phyloP scores from a whole-genome alignment of 176 grass and related monocot species.

The Aegilops umbellulata region DNA sequence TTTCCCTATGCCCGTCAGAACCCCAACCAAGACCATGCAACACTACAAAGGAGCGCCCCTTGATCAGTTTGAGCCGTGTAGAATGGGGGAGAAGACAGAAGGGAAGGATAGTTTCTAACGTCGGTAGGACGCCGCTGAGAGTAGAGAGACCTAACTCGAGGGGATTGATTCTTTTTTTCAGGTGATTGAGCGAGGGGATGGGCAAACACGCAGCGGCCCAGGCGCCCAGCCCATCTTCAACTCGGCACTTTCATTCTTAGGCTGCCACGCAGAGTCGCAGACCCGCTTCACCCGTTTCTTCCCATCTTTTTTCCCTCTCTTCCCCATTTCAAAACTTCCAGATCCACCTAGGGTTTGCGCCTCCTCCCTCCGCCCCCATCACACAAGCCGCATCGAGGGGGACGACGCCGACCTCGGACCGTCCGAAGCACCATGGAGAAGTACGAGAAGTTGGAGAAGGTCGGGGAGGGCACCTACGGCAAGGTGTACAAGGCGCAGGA shows the following conservation, averaged over 20 bases:
- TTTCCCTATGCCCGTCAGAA: too few relatives aligned
- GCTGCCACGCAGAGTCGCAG: too few relatives aligned
- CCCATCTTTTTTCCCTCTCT: conserved; percentile 20
- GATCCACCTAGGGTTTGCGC: conserved; percentile 13
- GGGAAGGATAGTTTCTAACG: too few relatives aligned
- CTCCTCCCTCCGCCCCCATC: neutral
- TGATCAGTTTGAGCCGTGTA: too few relatives aligned
- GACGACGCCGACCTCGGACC: neutral
- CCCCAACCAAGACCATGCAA: too few relatives aligned
- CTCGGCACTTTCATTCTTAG: neutral
- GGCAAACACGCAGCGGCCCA: neutral
- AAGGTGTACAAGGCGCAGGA: conserved; percentile 63
- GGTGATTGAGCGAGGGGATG: too few relatives aligned
- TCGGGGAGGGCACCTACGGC: conserved; percentile 46
- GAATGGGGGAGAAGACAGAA: too few relatives aligned
- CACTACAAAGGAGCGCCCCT: too few relatives aligned
- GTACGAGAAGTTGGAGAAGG: conserved; percentile 99
- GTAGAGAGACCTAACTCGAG: too few relatives aligned
- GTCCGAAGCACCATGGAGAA: conserved; percentile 50
- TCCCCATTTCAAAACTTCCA: conserved; percentile 25
- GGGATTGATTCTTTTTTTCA: too few relatives aligned
- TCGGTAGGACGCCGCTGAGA: too few relatives aligned
- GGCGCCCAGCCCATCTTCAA: neutral
- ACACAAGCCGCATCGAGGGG: neutral
- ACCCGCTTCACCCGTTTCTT: neutral